A percentile compares a stretch with the other conserved stretches of the same genome.
These are phyloP conservation scores for Podospora pseudocomata DNA, from an alignment of 495 filamentous ascomycete species.

Conservation along the genomic window DNA sequence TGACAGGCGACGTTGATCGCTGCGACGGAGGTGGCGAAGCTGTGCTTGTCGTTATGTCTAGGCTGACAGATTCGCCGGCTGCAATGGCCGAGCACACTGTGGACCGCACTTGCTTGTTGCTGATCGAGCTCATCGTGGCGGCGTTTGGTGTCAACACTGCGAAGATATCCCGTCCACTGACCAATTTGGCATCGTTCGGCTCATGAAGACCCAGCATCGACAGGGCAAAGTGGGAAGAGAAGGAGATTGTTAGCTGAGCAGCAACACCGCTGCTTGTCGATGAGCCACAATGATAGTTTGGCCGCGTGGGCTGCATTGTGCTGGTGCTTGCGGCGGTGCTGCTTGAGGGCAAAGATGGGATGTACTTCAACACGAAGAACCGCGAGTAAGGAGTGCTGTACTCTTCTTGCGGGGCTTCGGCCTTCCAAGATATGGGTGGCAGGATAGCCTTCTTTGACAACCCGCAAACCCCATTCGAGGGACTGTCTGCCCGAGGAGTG, in stretches of 20 bases:
- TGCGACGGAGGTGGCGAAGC: background rate
- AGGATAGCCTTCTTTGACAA: background rate
- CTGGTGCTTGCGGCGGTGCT: background rate
- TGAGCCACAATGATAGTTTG: constrained; percentile 31
- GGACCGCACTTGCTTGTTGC: background rate
- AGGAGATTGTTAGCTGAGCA: constrained; percentile 26
- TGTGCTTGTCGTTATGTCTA: background rate
- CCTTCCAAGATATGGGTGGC: background rate
- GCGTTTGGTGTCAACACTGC: constrained; percentile 35
- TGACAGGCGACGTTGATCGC: background rate
- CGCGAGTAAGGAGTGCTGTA: constrained; percentile 47
- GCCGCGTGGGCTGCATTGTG: background rate
- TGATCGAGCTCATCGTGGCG: constrained; percentile 34
- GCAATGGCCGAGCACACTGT: background rate
- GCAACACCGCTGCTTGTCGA: constrained; percentile 27
- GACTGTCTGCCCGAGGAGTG: background rate
- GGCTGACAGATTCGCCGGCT: background rate
- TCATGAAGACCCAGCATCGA: constrained; percentile 15
- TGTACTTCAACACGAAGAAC: constrained; percentile 34
- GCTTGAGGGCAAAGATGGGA: background rate
- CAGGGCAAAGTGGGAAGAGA: background rate
- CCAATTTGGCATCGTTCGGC: constrained; percentile 50
- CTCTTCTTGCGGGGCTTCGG: constrained; percentile 7
- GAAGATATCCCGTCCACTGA: constrained; percentile 38
- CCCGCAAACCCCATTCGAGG: background rate